Conservation (phyloP, 2,329 filamentous ascomycete species). For the Oidium heveae region DNA sequence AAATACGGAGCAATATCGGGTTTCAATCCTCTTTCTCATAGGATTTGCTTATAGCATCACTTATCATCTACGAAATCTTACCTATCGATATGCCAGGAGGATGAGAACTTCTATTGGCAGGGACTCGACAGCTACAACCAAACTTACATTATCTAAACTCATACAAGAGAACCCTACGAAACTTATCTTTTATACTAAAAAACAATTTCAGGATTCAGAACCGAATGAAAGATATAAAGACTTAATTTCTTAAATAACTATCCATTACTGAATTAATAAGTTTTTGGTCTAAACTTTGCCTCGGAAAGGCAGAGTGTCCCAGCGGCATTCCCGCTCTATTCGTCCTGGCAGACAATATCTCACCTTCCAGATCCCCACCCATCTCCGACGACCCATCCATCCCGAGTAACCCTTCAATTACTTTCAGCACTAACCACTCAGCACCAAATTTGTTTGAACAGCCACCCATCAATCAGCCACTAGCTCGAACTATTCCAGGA, state of each 20-base stretch:
- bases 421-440: conserved; percentile 22
- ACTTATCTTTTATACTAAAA: background rate
- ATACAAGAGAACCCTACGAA: background rate
- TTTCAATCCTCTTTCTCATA: background rate
- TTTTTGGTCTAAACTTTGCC: background rate
- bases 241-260: background rate
- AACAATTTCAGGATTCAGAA: background rate
- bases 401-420: conserved; percentile 24
- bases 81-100: background rate
- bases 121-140: background rate
- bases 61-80: background rate
- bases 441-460: conserved; percentile 14
- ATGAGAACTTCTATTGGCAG: background rate
- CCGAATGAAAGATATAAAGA: background rate
- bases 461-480: conserved; percentile 5
- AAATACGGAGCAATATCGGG: background rate
- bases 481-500: conserved; percentile 1
- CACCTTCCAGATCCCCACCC: conserved; percentile 29
- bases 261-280: background rate
- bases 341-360: conserved; percentile 50
- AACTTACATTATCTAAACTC: background rate
- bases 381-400: conserved; percentile 40
- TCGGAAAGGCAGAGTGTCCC: background rate
- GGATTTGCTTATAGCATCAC: background rate
- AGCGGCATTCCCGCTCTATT: conserved; percentile 26